A percentile compares a stretch with the other conserved stretches of the same genome.
Conservation (phyloP, 2,329 filamentous ascomycete species). For the Aspergillus vadensis region DNA sequence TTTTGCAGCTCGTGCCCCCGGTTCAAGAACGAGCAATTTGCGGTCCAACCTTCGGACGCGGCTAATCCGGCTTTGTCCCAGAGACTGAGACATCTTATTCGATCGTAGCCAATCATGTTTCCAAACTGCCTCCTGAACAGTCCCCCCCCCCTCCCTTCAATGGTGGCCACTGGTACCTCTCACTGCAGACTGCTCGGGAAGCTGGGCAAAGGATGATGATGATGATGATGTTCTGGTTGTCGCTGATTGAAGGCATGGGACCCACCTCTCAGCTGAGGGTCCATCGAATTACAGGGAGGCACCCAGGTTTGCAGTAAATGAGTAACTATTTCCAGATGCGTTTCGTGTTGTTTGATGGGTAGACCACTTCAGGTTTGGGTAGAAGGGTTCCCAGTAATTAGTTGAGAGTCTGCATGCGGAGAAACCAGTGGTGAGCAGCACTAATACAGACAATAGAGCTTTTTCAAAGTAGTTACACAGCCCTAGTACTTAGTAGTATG, state of each 20-base stretch:
- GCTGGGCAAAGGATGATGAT: background rate
- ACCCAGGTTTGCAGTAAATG: background rate
- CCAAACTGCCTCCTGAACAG: background rate
- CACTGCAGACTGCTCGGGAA: background rate
- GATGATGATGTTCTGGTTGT: no score
- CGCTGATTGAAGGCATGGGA: background rate
- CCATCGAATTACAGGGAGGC: background rate
- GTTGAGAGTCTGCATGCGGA: no score
- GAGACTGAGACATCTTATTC: background rate
- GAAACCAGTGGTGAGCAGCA: no score
- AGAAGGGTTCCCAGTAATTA: no score
- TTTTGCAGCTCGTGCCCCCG: background rate
- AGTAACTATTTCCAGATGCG: no score
- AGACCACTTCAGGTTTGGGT: no score
- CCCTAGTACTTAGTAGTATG: no score
- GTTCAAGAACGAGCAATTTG: background rate
- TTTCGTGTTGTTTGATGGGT: no score
- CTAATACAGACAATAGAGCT: no score
- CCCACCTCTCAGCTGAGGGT: background rate
- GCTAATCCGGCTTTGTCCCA: conserved; percentile 1
- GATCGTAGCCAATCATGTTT: background rate
- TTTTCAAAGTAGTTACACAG: no score
- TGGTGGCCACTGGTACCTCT: background rate
- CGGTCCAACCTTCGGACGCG: background rate
- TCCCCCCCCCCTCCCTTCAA: background rate